Percentiles rank a stretch among this genome's conserved stretches.
Conservation (phyloP, 345 rosid genomes). For the Ceriops zippeliana region DNA sequence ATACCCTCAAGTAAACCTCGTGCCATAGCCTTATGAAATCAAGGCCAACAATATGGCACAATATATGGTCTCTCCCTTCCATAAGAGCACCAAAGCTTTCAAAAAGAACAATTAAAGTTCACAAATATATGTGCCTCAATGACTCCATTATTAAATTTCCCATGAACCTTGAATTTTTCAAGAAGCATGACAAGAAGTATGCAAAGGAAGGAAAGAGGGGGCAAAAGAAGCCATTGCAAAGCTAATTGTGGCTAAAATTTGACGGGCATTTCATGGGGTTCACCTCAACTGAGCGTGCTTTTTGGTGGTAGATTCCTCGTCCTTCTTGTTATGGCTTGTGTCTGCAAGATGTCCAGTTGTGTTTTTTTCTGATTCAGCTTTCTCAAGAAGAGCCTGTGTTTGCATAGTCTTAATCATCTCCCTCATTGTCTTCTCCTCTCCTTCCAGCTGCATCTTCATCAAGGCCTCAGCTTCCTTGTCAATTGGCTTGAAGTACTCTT, state of each 20-base stretch:
- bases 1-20: no score
- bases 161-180: no score
- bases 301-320: slow-evolving; percentile 18
- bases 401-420: slow-evolving; percentile 65
- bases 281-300: slow-evolving; percentile 25
- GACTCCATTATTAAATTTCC: no score
- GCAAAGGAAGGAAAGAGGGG: background rate
- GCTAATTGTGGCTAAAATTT: background rate
- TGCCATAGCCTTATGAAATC: no score
- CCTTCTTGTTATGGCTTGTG: slow-evolving; percentile 23
- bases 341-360: slow-evolving; percentile 24
- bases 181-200: no score
- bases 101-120: no score
- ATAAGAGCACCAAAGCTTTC: no score
- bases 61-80: no score
- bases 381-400: slow-evolving; percentile 51
- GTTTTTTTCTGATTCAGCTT: slow-evolving; percentile 47
- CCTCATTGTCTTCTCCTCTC: slow-evolving; percentile 73
- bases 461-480: slow-evolving; percentile 72
- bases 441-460: slow-evolving; percentile 81
- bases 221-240: background rate
- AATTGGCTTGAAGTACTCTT: slow-evolving; percentile 77
- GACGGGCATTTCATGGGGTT: background rate
- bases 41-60: no score
- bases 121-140: no score